Conservation (phyloP, 495 filamentous ascomycete genomes). For the Penicillium coffeae region DNA sequence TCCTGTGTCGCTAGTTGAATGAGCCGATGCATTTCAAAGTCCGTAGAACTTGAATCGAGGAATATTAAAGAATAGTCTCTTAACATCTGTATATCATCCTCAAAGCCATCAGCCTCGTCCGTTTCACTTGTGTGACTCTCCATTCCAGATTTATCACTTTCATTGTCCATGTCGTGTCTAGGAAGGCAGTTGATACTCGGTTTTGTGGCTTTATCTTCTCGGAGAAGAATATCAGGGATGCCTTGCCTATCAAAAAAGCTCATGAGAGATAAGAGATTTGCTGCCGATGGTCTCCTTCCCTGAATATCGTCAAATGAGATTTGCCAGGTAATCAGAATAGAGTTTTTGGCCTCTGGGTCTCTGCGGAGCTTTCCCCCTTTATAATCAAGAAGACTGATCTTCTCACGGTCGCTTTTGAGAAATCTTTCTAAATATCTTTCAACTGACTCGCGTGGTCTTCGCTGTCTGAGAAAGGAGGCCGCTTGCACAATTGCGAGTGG, state of each 20-base stretch:
- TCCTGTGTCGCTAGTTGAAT: not conserved
- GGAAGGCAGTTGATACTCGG: too few species aligned
- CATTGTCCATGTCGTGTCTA: too few species aligned
- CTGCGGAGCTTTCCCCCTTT: constrained; percentile 14
- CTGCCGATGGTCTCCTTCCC: constrained; percentile 10
- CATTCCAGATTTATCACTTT: too few species aligned
- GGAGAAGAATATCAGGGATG: constrained; percentile 11
- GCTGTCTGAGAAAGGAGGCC: constrained; percentile 24
- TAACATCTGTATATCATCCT: not conserved
- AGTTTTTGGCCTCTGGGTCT: constrained; percentile 16
- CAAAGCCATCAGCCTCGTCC: not conserved
- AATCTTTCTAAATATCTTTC: constrained; percentile 37
- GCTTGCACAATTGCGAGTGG: constrained; percentile 50
- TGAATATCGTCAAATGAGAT: constrained; percentile 30
- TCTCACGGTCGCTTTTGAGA: constrained; percentile 6
- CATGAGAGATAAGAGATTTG: constrained; percentile 23
- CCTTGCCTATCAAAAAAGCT: constrained; percentile 23
- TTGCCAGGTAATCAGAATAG: constrained; percentile 28
- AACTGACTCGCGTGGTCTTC: constrained; percentile 19
- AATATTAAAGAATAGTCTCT: not conserved
- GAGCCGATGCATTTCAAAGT: not conserved
- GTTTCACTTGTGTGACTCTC: too few species aligned
- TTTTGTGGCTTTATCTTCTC: too few species aligned
- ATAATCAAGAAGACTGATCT: constrained; percentile 4
- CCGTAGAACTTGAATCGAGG: not conserved